Conservation (phyloP, 805 yeast genomes). For the Candida nanaspora region DNA sequence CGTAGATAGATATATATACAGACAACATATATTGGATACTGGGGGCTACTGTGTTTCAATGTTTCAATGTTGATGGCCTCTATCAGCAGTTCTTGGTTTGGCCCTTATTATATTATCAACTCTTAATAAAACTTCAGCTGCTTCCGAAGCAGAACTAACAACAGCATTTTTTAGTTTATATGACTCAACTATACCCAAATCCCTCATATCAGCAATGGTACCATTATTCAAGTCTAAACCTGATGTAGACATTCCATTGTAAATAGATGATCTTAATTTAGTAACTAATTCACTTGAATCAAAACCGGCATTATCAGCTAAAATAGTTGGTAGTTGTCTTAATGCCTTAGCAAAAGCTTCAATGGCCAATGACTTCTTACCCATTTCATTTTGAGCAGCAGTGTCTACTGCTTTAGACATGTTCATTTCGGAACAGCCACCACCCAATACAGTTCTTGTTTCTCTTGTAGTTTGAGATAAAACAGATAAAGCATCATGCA, state of each 20-base stretch:
- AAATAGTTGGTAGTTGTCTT: slow-evolving; percentile 89
- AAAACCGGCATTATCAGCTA: slow-evolving; percentile 96
- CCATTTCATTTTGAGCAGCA: slow-evolving; percentile 84
- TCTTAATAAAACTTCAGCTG: slow-evolving; percentile 90
- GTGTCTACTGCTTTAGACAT: slow-evolving; percentile 97
- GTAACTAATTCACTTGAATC: slow-evolving; percentile 91
- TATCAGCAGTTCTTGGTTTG: slow-evolving; percentile 93
- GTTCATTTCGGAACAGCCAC: slow-evolving; percentile 86
- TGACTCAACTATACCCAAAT: slow-evolving; percentile 86
- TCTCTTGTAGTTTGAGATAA: slow-evolving; percentile 90
- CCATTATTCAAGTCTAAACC: slow-evolving; percentile 89
- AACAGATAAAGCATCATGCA: slow-evolving; percentile 95
- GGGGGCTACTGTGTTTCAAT: not conserved
- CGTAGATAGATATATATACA: too few relatives aligned
- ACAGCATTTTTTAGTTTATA: slow-evolving; percentile 90
- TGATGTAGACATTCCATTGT: slow-evolving; percentile 84
- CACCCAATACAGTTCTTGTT: slow-evolving; percentile 88
- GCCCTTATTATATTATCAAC: slow-evolving; percentile 97
- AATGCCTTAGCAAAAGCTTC: slow-evolving; percentile 92
- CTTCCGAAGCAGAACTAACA: slow-evolving; percentile 94
- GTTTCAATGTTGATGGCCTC: slow-evolving; percentile 32
- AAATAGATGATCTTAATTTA: slow-evolving; percentile 81
- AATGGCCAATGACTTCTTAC: slow-evolving; percentile 89
- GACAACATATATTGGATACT: too few relatives aligned
- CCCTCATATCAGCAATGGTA: slow-evolving; percentile 87